Conservation (phyloP, 192 early-diverging fungal species). For the Phycomyces blakesleeanus region DNA sequence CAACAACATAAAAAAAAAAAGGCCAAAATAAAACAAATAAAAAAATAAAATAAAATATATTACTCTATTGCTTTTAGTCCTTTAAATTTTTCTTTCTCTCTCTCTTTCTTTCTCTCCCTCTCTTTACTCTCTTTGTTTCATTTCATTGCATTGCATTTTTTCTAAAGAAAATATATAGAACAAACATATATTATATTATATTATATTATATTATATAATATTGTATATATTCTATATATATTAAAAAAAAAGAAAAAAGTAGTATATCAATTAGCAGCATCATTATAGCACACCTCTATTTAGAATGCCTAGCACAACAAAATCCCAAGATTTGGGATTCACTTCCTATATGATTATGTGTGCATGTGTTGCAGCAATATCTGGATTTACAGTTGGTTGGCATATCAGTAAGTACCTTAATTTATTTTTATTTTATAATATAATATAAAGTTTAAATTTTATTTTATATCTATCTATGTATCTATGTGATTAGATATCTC, state of each 20-base stretch:
- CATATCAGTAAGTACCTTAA: conserved; percentile 19
- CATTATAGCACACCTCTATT: conserved; percentile 3
- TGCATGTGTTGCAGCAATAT: conserved; percentile 28
- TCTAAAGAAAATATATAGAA: no score
- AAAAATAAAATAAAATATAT: not conserved
- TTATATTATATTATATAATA: no score
- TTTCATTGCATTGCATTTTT: not conserved
- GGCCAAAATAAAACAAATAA: no score
- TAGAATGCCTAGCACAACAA: conserved; percentile 8
- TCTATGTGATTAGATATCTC: no score
- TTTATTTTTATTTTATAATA: not conserved
- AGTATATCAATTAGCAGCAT: no score
- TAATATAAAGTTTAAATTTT: no score
- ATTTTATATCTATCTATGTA: no score
- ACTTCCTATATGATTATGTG: conserved; percentile 23
- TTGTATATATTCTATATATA: no score
- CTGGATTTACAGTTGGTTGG: conserved; percentile 34
- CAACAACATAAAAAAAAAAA: no score
- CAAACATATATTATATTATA: no score
- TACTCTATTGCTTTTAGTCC: not conserved
- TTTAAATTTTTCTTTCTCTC: not conserved
- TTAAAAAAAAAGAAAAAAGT: not conserved
- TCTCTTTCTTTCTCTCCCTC: not conserved
- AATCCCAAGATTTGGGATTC: conserved; percentile 24
- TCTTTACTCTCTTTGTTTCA: not conserved